These are phyloP conservation scores for Arthrobotrys sphaeroides DNA, from an alignment of 2,329 filamentous ascomycete genomes.

Conservation along the genomic window DNA sequence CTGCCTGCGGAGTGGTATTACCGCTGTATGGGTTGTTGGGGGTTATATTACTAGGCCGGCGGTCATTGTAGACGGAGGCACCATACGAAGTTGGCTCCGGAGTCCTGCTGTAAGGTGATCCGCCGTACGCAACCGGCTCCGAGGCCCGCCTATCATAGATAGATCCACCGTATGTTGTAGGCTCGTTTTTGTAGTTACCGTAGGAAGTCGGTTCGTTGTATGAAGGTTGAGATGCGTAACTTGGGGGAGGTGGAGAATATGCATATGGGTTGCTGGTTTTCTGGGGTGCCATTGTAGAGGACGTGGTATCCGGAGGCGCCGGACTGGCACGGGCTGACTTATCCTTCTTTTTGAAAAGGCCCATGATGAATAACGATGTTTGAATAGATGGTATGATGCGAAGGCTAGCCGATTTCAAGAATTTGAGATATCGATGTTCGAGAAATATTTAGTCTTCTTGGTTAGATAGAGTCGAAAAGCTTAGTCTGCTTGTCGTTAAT, in stretches of 20 bases:
- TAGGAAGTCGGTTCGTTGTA: not conserved
- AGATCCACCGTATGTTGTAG: not conserved
- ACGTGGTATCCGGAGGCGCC: not conserved
- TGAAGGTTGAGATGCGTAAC: not conserved
- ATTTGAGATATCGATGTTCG: not conserved
- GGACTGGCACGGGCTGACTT: constrained; percentile 2
- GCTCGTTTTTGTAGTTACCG: not conserved
- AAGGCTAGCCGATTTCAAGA: no score
- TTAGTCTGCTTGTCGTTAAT: no score
- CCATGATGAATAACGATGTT: not conserved
- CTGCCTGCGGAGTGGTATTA: not conserved
- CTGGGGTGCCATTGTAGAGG: not conserved
- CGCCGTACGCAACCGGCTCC: constrained; percentile 2
- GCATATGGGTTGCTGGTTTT: not conserved
- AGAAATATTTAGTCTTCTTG: no score
- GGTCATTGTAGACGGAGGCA: constrained; percentile 10
- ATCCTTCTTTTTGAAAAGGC: constrained; percentile 34
- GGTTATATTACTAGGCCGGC: not conserved
- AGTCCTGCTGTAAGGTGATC: not conserved
- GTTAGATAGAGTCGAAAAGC: no score
- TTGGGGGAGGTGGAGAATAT: not conserved
- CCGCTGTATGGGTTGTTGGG: constrained; percentile 5
- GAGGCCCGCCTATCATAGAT: not conserved
- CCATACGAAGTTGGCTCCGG: constrained; percentile 17
- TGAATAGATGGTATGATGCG: not conserved